Base-by-base conservation (phyloP, 495 filamentous ascomycete species). In the Extremus antarcticus region DNA sequence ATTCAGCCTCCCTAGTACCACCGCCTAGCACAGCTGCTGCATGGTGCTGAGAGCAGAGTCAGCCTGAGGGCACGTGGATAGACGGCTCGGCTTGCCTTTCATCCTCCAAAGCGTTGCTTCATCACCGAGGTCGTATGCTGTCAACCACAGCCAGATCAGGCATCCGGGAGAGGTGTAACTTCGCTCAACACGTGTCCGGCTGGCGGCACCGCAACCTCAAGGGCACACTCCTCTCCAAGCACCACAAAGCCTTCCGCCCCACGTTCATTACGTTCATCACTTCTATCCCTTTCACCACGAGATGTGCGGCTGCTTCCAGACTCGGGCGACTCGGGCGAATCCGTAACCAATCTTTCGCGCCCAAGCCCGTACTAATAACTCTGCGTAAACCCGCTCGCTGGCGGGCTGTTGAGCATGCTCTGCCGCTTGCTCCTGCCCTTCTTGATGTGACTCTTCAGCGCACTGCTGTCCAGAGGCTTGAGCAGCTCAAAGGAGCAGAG, bases 361-460 rank as follows among this genome's bases (percentile, higher is more conserved):
- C 29, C 29, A 35, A 35, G 41, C 17, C 41, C 20, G 15, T 11
- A 50, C 58, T 54, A 66, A 50, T 64, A 66, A 45, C 61, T 64
- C 29, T 66, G 64, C 17, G 64, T 61, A 50, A 59, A 64, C 48
- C 61, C 61, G 49, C 45, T 62, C 24, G 64, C 64, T 25, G 64
- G 64, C 65, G 90, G 90, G 73, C 88, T 94, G 74, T 89, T 94
- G 40, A 96, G 75, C 79, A 94, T 90, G 68, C 80, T 90, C 70
- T 92, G 85, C 53, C 84, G 74, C 77, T 91, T 90, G 69, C 87
- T 94, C 38, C 91, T 80, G 49, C 89, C 87, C 73, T 95, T 97
- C 78, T 99, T 99, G 74, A 99, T 99, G 68, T 97, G 94, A 62
- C 84, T 95, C 77, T 99, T 99, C 60, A 99, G 72, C 32, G 90